Evolutionary conservation across 2,329 filamentous ascomycete genomes (phyloP).

Genomic region (Metarhizium sp.): DNA sequence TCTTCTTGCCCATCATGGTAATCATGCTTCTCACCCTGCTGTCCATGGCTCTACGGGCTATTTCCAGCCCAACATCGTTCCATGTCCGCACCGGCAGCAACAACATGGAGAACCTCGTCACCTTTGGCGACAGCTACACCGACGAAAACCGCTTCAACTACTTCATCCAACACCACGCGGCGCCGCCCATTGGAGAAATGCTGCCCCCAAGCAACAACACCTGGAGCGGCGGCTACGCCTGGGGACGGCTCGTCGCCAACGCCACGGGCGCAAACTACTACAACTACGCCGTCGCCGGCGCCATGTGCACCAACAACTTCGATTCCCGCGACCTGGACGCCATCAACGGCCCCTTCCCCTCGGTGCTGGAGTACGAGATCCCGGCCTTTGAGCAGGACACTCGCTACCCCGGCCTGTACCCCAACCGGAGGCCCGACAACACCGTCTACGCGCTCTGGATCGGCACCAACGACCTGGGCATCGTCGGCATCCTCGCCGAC

Average conservation of each 20-base stretch:
- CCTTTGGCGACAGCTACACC: conserved; percentile 70
- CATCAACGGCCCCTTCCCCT: conserved; percentile 50
- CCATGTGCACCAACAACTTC: conserved; percentile 62
- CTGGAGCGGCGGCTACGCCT: conserved; percentile 55
- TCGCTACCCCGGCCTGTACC: conserved; percentile 28
- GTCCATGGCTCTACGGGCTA: neutral
- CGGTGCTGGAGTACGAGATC: conserved; percentile 52
- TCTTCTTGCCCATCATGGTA: neutral
- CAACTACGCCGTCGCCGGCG: conserved; percentile 66
- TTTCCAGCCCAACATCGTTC: neutral
- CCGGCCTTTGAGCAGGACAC: conserved; percentile 45
- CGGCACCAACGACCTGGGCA: conserved; percentile 70
- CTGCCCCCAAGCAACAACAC: conserved; percentile 40
- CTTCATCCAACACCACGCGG: conserved; percentile 49
- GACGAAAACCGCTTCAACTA: conserved; percentile 61
- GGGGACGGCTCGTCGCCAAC: conserved; percentile 58
- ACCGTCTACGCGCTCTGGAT: conserved; percentile 74
- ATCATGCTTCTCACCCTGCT: neutral
- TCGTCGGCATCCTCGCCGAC: conserved; percentile 55
- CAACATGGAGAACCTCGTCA: conserved; percentile 43
- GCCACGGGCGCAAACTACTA: conserved; percentile 46
- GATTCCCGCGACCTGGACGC: conserved; percentile 42
- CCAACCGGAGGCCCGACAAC: conserved; percentile 38
- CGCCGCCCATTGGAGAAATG: conserved; percentile 51
- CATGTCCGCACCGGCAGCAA: neutral